Evolutionary conservation across 169 alveolate species (phyloP).

Genomic region (Eimeria brunetti): DNA sequence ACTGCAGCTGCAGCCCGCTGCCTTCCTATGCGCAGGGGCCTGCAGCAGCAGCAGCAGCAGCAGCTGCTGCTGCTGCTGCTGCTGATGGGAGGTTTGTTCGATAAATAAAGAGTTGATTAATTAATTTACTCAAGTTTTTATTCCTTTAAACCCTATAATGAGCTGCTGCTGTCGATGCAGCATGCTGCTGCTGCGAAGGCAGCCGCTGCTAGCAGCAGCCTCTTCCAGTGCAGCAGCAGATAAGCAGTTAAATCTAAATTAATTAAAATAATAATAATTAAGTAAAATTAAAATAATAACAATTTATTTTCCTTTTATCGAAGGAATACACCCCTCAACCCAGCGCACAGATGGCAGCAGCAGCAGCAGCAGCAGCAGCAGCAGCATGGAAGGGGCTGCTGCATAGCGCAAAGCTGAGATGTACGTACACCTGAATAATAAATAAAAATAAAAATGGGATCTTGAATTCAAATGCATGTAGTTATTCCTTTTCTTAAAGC

Average conservation of each 20-base stretch:
- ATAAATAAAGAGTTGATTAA: too few species aligned
- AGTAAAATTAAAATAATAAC: neutral
- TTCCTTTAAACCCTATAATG: too few species aligned
- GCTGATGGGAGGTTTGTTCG: neutral
- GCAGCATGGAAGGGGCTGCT: too few species aligned
- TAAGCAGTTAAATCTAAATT: neutral
- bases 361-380: neutral
- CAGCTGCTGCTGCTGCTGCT: too few species aligned
- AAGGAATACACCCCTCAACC: neutral
- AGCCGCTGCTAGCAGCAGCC: neutral
- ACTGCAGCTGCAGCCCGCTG: neutral
- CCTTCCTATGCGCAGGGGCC: too few species aligned
- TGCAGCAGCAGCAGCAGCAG: too few species aligned
- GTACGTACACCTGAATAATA: neutral
- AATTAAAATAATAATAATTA: neutral
- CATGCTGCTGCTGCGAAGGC: neutral
- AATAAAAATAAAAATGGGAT: neutral
- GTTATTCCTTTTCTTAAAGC: neutral
- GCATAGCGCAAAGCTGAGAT: neutral
- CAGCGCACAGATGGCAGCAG: too few species aligned
- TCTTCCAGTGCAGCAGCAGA: neutral
- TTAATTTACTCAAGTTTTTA: too few species aligned
- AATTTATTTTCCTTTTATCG: neutral
- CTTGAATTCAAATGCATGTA: too few species aligned
- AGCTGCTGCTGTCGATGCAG: too few species aligned